phyloP scores from a whole-genome alignment of 108 stramenopile species.

The Nitzschia putrida region DNA sequence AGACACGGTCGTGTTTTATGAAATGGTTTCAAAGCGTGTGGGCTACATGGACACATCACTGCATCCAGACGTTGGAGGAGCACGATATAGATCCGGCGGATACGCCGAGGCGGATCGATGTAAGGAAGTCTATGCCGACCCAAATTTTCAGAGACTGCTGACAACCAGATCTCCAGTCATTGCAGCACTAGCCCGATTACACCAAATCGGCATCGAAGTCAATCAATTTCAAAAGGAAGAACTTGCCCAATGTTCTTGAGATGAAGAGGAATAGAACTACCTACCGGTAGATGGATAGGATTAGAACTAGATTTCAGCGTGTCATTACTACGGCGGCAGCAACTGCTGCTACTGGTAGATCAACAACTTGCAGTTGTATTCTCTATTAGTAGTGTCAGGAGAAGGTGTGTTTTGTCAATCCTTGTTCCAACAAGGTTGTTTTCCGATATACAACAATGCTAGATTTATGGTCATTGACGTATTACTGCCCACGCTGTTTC shows the following conservation, averaged over 20 bases:
- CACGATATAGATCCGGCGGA: slow-evolving; percentile 4
- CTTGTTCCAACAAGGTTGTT: too few relatives aligned
- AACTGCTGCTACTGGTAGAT: too few relatives aligned
- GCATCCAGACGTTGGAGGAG: slow-evolving; percentile 16
- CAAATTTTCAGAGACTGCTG: slow-evolving; percentile 14
- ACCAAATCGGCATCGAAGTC: slow-evolving; percentile 38
- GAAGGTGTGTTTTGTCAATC: too few relatives aligned
- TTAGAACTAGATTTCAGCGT: too few relatives aligned
- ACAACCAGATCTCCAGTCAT: slow-evolving; percentile 1
- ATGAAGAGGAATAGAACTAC: not conserved
- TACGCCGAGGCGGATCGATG: slow-evolving; percentile 10
- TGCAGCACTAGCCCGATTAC: slow-evolving; percentile 30
- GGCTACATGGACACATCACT: slow-evolving; percentile 18
- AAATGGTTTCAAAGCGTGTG: slow-evolving; percentile 37
- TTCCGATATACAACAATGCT: too few relatives aligned
- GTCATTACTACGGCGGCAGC: too few relatives aligned
- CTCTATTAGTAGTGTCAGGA: too few relatives aligned
- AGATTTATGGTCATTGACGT: too few relatives aligned
- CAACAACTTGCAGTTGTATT: too few relatives aligned
- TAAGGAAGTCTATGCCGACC: slow-evolving; percentile 12
- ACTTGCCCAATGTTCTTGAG: slow-evolving; percentile 31
- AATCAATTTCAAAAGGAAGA: slow-evolving; percentile 44
- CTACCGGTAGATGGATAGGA: too few relatives aligned
- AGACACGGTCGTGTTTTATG: slow-evolving; percentile 45
- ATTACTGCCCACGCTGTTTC: too few relatives aligned